Evolutionary conservation across 495 filamentous ascomycete genomes (phyloP).

Genomic region (Neohortaea acidophila): DNA sequence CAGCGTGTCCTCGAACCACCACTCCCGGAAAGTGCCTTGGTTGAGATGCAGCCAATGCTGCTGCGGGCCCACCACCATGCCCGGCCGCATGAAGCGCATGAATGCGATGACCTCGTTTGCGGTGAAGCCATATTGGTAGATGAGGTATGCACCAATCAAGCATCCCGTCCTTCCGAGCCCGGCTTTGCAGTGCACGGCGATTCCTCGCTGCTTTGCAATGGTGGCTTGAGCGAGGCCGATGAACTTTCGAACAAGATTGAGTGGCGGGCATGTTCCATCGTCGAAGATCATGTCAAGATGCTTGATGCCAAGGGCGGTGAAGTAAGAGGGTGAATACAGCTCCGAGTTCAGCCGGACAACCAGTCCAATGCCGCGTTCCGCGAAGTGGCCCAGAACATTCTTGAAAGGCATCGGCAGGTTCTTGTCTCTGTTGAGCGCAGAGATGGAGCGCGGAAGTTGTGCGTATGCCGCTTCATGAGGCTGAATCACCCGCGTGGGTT

Average conservation of each 20-base stretch:
- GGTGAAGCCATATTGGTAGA: conserved; percentile 96
- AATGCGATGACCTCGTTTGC: conserved; percentile 96
- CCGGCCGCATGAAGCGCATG: conserved; percentile 98
- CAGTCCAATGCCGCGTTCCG: conserved; percentile 69
- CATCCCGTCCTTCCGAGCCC: conserved; percentile 93
- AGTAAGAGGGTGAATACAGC: conserved; percentile 88
- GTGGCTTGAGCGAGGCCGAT: conserved; percentile 89
- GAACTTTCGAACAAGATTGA: conserved; percentile 75
- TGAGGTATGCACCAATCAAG: conserved; percentile 91
- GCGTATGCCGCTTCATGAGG: conserved; percentile 55
- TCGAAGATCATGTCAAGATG: conserved; percentile 99
- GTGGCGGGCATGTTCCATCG: conserved; percentile 84
- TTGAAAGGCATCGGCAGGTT: conserved; percentile 69
- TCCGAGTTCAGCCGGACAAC: conserved; percentile 92
- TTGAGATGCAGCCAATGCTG: conserved; percentile 99
- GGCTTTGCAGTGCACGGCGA: conserved; percentile 97
- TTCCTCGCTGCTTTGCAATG: conserved; percentile 73
- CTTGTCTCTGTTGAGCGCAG: conserved; percentile 44
- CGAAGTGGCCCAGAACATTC: conserved; percentile 84
- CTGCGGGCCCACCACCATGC: conserved; percentile 98
- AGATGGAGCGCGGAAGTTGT: conserved; percentile 50
- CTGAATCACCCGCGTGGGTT: conserved; percentile 53
- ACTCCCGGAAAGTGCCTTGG: conserved; percentile 89
- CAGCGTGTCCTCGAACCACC: conserved; percentile 88
- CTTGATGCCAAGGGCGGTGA: conserved; percentile 83